Evolutionary conservation across 352 stramenopile genomes (phyloP), one percentile per base, ranked within the genome.

Genomic region (Phytophthora palmivora): DNA sequence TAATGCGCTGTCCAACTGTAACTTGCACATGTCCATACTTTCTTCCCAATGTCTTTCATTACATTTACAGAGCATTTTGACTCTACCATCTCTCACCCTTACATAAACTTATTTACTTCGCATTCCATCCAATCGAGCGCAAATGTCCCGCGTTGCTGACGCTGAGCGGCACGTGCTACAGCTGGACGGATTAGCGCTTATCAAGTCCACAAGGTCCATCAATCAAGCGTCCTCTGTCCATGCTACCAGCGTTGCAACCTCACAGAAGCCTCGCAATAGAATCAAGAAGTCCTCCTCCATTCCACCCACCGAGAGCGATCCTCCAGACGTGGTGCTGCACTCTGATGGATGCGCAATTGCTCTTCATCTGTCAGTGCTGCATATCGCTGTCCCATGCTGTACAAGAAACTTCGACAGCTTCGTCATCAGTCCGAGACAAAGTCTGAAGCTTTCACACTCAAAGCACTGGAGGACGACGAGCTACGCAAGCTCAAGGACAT

Each of bases 301-400:
- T n/a, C 19, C 47, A 9, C 36, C 44, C 3, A 50, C 57, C 1
- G 58, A 67, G 51, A 55, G n/a, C 8, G 32, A 58, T 12, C 58
- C 57, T 24, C 50, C 67, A 2, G 79, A 92, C 54, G 51, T 84
- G 7, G 46, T 84, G 33, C 48, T 92, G 14, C 79, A 89, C 48
- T 66, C 79, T 0, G 64, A 80, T 21, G 59, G 56, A 22, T 92
- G 84, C 58, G 73, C 78, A 16, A 76, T 92, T 34, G 58, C 58
- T 14, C 15, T 89, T 7, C 75, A 88, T 50, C 34, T 67, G 4
- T 51, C 38, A 1, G 55, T 82, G 24, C 28, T 89, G 12, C 58
- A 76, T 33, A 43, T 2, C 68, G 74, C 42, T 76, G 81, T 58
- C 63, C 43, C n/a, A 61, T 62, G 19, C 44, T 92, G 0, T 74